phyloP scores from a whole-genome alignment of 2,329 filamentous ascomycete genomes.

The Phaeoacremonium minimum region DNA sequence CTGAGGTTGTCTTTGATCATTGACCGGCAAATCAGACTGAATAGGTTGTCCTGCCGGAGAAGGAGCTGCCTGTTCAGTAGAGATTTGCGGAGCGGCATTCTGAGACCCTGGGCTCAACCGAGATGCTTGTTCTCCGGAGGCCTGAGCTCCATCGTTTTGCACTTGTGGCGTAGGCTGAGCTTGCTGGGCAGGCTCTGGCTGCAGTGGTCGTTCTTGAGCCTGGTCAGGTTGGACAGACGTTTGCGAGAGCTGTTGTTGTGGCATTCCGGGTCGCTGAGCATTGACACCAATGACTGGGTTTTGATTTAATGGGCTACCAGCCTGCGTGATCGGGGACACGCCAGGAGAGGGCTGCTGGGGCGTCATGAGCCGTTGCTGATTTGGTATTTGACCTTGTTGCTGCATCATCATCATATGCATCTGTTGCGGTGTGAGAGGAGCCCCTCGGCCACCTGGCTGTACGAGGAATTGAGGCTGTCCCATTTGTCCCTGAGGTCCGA shows the following conservation, averaged over 20 bases:
- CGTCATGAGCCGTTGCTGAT: background rate
- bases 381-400: background rate
- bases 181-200: background rate
- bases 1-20: background rate
- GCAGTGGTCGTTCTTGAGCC: background rate
- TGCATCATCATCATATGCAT: background rate
- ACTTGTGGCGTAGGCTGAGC: too few relatives aligned
- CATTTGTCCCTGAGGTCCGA: conserved; percentile 8
- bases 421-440: too few relatives aligned
- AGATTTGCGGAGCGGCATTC: too few relatives aligned
- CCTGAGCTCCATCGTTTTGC: too few relatives aligned
- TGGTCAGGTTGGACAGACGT: background rate
- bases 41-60: too few relatives aligned
- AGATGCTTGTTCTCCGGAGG: too few relatives aligned
- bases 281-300: conserved; percentile 1
- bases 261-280: conserved; percentile 4
- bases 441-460: background rate
- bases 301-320: conserved; percentile 7
- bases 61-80: too few relatives aligned
- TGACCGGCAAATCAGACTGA: too few relatives aligned
- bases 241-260: conserved; percentile 10
- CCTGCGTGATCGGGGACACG: conserved; percentile 9
- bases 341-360: conserved; percentile 6
- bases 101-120: too few relatives aligned
- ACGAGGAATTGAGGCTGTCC: conserved; percentile 6